A percentile compares a stretch with the other conserved stretches of the same genome.
These are phyloP conservation scores for Penicillium macrosclerotiorum DNA, from an alignment of 495 filamentous ascomycete genomes.

Conservation along the genomic window DNA sequence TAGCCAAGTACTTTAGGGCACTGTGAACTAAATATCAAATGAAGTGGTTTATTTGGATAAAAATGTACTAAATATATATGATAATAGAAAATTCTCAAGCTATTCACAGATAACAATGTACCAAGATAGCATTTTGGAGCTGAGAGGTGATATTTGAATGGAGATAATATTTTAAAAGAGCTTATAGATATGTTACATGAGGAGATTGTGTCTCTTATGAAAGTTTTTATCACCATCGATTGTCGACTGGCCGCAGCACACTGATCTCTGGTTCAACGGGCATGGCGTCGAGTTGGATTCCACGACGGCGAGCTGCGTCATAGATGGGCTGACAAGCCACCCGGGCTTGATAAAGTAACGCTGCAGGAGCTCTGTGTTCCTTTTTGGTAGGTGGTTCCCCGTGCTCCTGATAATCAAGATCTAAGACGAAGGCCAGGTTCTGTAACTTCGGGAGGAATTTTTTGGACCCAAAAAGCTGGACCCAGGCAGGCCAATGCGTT, in stretches of 20 bases:
- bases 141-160: too few relatives aligned
- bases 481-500: constrained; percentile 20
- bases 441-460: constrained; percentile 19
- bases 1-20: too few relatives aligned
- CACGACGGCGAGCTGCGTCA: constrained; percentile 7
- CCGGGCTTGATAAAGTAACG: constrained; percentile 10
- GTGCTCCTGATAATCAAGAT: constrained; percentile 13
- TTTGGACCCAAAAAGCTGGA: constrained; percentile 10
- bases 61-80: too few relatives aligned
- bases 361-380: constrained; percentile 3
- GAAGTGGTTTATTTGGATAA: too few relatives aligned
- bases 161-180: background rate
- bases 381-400: background rate
- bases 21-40: too few relatives aligned
- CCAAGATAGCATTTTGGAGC: too few relatives aligned
- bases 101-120: too few relatives aligned
- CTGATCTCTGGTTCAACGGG: background rate
- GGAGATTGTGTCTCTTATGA: background rate
- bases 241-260: background rate
- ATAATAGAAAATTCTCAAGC: too few relatives aligned
- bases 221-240: background rate
- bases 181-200: background rate
- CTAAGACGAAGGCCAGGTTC: constrained; percentile 20
- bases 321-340: constrained; percentile 18
- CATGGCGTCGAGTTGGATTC: constrained; percentile 8